Base-by-base conservation (phyloP, 208 protist species). In the Acanthamoeba healyi region DNA sequence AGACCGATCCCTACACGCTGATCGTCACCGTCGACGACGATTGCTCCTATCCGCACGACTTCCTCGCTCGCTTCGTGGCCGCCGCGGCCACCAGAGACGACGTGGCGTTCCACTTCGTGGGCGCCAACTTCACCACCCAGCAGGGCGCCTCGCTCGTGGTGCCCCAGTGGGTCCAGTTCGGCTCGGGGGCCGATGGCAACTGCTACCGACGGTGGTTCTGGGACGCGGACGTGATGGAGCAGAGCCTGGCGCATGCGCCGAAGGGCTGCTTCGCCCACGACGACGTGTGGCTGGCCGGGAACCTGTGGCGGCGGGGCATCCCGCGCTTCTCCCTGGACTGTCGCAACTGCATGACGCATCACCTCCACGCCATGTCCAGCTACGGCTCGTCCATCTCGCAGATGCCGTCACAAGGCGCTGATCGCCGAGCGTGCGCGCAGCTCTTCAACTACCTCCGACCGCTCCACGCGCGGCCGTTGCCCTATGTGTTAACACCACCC, bases 1-100 rank as follows among this genome's bases (percentile, higher is more conserved):
- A 65, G 58, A 22, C 15, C n/a, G 58, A 65, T 24, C 58, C 58
- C 58, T 65, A 26, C 58, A 65, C 58, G 58, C 4, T 65, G 10
- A 65, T 65, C 58, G 58, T 65, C 24, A 65, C 58, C n/a, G 58
- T 65, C 10, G 58, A 65, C 58, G 58, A 65, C 58, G 58, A 65
- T 24, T 9, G 15, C 24, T 9, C 4, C 24, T 65, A 65, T 29
- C 24, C 24, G 58, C 58, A 5, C 24, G 58, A 65, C 4, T 29
- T 65, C 58, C 17, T 65, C 10, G n/a, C 24, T 24, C 4, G 5
- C 17, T 65, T 65, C 58, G 10, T 65, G 14, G 51, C 15, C 4
- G 17, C 4, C 5, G 17, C 58, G 15, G 10, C 24, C 58, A 22
- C 24, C n/a, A 65, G 58, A 3, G 24, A 5, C 58, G 58, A 65